Evolutionary conservation across 139 green algal species (phyloP).

Genomic region (Tetraselmis striata): DNA sequence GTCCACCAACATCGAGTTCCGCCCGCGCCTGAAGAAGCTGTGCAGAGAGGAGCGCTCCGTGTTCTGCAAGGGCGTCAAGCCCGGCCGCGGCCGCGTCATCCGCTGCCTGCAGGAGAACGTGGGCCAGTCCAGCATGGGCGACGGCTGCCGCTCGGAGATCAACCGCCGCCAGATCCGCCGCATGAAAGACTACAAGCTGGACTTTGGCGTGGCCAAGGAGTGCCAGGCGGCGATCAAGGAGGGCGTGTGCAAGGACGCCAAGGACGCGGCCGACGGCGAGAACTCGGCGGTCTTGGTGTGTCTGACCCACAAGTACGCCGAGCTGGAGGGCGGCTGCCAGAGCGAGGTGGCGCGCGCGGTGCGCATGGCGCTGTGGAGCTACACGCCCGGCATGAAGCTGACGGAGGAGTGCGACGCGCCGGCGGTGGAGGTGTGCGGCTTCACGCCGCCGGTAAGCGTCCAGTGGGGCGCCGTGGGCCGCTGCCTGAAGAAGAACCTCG

Average conservation of each 20-base stretch:
- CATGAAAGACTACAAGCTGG: slow-evolving; percentile 64
- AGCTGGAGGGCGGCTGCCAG: slow-evolving; percentile 47
- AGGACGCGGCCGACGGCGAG: slow-evolving; percentile 23
- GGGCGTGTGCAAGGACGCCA: slow-evolving; percentile 19
- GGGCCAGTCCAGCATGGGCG: slow-evolving; percentile 56
- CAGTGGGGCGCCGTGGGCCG: slow-evolving; percentile 55
- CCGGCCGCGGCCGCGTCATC: slow-evolving; percentile 15
- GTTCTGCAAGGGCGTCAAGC: slow-evolving; percentile 59
- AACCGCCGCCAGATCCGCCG: slow-evolving; percentile 30
- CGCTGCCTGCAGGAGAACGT: slow-evolving; percentile 62
- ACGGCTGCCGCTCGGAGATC: slow-evolving; percentile 50
- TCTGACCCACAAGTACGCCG: slow-evolving; percentile 47
- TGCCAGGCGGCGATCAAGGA: slow-evolving; percentile 50
- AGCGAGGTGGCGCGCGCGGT: slow-evolving; percentile 68
- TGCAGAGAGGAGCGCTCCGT: slow-evolving; percentile 58
- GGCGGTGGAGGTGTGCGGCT: slow-evolving; percentile 45
- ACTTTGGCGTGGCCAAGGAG: slow-evolving; percentile 57
- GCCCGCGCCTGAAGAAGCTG: slow-evolving; percentile 59
- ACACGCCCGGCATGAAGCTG: slow-evolving; percentile 42
- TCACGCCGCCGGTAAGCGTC: slow-evolving; percentile 23
- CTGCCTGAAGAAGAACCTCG: slow-evolving; percentile 65
- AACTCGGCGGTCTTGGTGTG: slow-evolving; percentile 66
- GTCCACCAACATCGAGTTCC: slow-evolving; percentile 50
- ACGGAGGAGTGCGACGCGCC: slow-evolving; percentile 67
- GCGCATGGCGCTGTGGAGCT: slow-evolving; percentile 79